Evolutionary conservation across 352 stramenopile genomes (phyloP).

Genomic region (Phytophthora idaei): DNA sequence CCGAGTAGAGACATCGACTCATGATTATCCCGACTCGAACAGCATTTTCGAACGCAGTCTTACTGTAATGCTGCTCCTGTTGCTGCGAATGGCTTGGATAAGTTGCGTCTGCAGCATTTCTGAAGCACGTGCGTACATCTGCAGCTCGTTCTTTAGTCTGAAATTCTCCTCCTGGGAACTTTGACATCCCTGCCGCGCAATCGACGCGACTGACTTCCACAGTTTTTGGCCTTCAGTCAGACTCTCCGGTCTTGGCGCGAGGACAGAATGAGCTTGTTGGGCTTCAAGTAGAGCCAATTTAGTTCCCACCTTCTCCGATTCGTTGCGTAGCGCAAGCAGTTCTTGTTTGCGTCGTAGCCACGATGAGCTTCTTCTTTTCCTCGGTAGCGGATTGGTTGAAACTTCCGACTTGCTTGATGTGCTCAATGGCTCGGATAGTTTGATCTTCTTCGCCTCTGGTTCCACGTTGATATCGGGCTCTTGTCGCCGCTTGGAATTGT

Average conservation of each 20-base stretch:
- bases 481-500: constrained; percentile 1
- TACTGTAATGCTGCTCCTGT: neutral
- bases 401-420: neutral
- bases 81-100: neutral
- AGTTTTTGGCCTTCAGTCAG: constrained; percentile 3
- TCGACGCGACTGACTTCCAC: constrained; percentile 25
- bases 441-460: constrained; percentile 6
- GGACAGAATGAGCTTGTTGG: neutral
- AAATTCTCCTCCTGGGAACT: constrained; percentile 13
- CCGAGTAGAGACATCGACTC: neutral
- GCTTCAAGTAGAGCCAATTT: constrained; percentile 8
- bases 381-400: neutral
- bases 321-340: constrained; percentile 14
- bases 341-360: constrained; percentile 36
- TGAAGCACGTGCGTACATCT: neutral
- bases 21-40: neutral
- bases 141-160: constrained; percentile 12
- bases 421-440: neutral
- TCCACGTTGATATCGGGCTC: neutral
- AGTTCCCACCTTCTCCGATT: constrained; percentile 12
- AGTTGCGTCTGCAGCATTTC: constrained; percentile 17
- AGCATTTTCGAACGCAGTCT: neutral
- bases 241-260: neutral
- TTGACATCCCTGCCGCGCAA: constrained; percentile 15
- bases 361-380: constrained; percentile 28